These are phyloP conservation scores for Ogataea neopini DNA, from an alignment of 805 yeast species.

Conservation along the genomic window DNA sequence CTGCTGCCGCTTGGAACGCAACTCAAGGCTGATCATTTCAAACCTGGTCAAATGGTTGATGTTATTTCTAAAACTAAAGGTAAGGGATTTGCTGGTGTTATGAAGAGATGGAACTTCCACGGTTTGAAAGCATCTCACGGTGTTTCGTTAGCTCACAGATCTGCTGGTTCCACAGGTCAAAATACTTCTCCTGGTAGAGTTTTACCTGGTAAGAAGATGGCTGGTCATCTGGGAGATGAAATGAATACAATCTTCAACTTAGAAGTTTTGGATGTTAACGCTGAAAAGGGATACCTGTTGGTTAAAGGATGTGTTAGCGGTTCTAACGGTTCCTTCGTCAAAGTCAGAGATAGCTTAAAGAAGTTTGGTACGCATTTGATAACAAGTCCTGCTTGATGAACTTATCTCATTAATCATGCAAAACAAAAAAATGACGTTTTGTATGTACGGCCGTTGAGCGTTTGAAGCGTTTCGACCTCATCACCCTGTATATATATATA, in stretches of 20 bases:
- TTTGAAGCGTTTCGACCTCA: slow-evolving; percentile 2
- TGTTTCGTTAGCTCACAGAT: slow-evolving; percentile 89
- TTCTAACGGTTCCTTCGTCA: slow-evolving; percentile 72
- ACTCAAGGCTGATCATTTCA: slow-evolving; percentile 80
- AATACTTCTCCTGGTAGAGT: slow-evolving; percentile 96
- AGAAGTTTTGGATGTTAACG: slow-evolving; percentile 76
- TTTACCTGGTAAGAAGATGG: slow-evolving; percentile 96
- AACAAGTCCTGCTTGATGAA: slow-evolving; percentile 10
- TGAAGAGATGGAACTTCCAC: slow-evolving; percentile 88
- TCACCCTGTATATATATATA: slow-evolving; percentile 3
- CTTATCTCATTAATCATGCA: neutral
- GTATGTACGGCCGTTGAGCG: slow-evolving; percentile 3
- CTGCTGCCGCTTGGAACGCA: slow-evolving; percentile 76
- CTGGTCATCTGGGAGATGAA: slow-evolving; percentile 91
- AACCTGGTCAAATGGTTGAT: slow-evolving; percentile 82
- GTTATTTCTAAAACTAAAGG: slow-evolving; percentile 80
- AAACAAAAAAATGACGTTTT: neutral
- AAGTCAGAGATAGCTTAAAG: slow-evolving; percentile 76
- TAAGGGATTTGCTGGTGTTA: slow-evolving; percentile 97
- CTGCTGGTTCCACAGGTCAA: slow-evolving; percentile 97
- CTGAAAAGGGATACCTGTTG: slow-evolving; percentile 75
- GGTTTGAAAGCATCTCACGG: slow-evolving; percentile 96
- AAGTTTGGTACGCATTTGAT: slow-evolving; percentile 32
- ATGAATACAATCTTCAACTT: slow-evolving; percentile 74
- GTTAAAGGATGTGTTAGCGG: slow-evolving; percentile 94